Percentiles rank a stretch among this genome's conserved stretches.
These are phyloP conservation scores for Guyanaporus albipodus DNA, from an alignment of 768 basidiomycete species.

Conservation along the genomic window DNA sequence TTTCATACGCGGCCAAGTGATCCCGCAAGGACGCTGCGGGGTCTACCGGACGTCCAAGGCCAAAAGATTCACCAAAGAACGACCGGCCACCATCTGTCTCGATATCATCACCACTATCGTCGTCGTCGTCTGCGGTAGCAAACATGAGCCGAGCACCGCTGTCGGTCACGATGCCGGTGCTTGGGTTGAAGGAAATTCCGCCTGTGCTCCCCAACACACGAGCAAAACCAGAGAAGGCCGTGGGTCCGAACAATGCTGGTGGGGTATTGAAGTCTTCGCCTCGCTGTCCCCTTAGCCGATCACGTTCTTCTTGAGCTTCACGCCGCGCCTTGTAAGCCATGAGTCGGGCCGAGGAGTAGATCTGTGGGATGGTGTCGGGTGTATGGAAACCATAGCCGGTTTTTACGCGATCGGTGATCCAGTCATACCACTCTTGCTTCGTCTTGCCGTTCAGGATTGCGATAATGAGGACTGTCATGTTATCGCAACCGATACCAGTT, in stretches of 20 bases:
- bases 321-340: constrained; percentile 58
- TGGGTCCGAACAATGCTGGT: constrained; percentile 32
- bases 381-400: constrained; percentile 73
- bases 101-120: constrained; percentile 52
- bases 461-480: constrained; percentile 95
- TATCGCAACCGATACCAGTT: constrained; percentile 95
- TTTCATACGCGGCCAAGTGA: constrained; percentile 61
- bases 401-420: constrained; percentile 83
- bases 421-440: constrained; percentile 89
- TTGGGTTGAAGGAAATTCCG: constrained; percentile 65
- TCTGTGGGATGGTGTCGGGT: constrained; percentile 67
- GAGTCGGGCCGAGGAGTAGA: constrained; percentile 66
- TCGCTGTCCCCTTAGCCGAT: constrained; percentile 36
- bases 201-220: constrained; percentile 53
- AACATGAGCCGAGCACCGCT: constrained; percentile 54
- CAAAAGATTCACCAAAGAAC: constrained; percentile 48
- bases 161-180: constrained; percentile 48
- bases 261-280: constrained; percentile 29
- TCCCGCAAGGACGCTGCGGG: constrained; percentile 55
- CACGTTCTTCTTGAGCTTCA: constrained; percentile 53
- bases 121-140: constrained; percentile 54
- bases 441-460: constrained; percentile 84
- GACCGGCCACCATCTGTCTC: constrained; percentile 35
- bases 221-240: constrained; percentile 46
- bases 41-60: constrained; percentile 45